Evolutionary conservation across 495 filamentous ascomycete genomes (phyloP), one percentile per base, ranked within the genome.

Genomic region (Hypoxylon perforatum): DNA sequence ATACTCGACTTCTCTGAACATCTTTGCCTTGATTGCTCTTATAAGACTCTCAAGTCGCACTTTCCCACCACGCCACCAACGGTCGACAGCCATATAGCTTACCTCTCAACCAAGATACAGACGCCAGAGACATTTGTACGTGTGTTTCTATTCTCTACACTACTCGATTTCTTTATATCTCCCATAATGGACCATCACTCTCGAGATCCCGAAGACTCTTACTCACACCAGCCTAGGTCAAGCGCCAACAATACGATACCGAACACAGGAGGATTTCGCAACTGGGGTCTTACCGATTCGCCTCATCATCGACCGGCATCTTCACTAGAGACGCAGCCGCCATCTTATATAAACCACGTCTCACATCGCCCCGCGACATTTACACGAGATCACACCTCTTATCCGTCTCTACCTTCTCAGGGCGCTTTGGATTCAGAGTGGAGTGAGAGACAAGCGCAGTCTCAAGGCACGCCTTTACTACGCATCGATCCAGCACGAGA

Each of bases 161-260:
- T 38, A 35, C 18, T 50, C 30, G 30, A 50, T 69, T 52, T 67
- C 60, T 60, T 55, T 42, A 45, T 33, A 33, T 33, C 8, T 10
- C 1, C 39, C 48, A 51, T 48, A 17, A 82, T 81, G 78, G 70
- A 69, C 23, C 52, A 75, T 60, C 56, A 70, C 48, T 53, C 65
- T 47, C 73, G 71, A 21, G 55, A 55, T 71, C 65, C 64, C 63
- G 72, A 77, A 66, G 66, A 76, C 58, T 75, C 76, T 77, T 80
- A 79, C 81, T 81, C 75, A 82, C 77, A 72, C 46, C 76, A 65
- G 52, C 65, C 76, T 73, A 83, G 80, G 48, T 79, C 78, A 61
- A 78, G 75, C 75, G 60, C 69, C 50, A 65, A 66, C 54, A 77
- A 73, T 57, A 64, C 75, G 50, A 69, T 71, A 35, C 77, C 78